Base-by-base conservation (phyloP, 768 basidiomycete species). In the Suillus luteus region DNA sequence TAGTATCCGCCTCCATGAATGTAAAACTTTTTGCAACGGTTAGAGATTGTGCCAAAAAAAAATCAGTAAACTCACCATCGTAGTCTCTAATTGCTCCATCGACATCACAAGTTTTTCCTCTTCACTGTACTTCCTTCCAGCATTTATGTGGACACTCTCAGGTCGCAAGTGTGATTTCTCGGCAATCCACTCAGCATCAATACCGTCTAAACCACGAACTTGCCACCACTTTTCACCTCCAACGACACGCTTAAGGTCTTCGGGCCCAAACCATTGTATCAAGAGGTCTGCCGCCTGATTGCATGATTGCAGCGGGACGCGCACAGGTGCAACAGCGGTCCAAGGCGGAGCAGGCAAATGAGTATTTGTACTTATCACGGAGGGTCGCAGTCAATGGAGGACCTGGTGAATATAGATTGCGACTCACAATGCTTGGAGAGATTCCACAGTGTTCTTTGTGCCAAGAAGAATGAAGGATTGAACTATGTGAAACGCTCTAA, bases 151-250 rank as follows among this genome's bases (percentile, higher is more conserved):
- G 41, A 55, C 52, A 24, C 71, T 65, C 22, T 71, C 66, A 55
- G 64, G 43, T 59, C 65, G 35, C 15, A 86, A 67, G 64, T 80
- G 81, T 43, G 82, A 78, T 66, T 81, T 81, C 68, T 86, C 81
- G 1, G 85, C 82, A 35, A 87, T 78, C 86, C 85, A 86, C 70
- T 87, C 86, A 2, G 78, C 85, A 64, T 91, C 89, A 1, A 91
- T 77, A 2, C 90, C 90, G 61, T 85, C 82, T 37, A 90, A 75
- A 8, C 88, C 88, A 46, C 90, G 82, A 38, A 92, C 86, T 75
- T 92, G 91, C 92, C 91, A 93, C 92, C 91, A 94, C 62, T 86
- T 80, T 62, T 85, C 85, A 2, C 91, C 92, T 33, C 92, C 92
- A 11, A 90, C 87, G 15, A 91, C 83, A 35, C 79, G 74, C 70